These are phyloP conservation scores for Aspergillus arachidicola DNA, from an alignment of 2,329 filamentous ascomycete genomes.

Conservation along the genomic window DNA sequence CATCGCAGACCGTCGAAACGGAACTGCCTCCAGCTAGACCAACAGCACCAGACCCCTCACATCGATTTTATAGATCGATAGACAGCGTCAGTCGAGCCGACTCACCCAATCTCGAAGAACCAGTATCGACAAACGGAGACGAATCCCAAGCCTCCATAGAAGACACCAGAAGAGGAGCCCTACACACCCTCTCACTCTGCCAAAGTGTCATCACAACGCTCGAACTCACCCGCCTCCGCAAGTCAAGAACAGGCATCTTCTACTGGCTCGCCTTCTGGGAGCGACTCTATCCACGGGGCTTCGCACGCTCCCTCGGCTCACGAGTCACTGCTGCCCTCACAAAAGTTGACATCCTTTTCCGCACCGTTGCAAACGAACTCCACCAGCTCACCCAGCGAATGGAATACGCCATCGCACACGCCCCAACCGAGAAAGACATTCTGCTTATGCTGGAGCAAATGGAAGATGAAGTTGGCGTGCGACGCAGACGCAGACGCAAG, in stretches of 20 bases:
- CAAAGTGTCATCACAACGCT: slow-evolving; percentile 30
- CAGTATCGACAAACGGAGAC: background rate
- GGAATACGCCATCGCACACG: slow-evolving; percentile 19
- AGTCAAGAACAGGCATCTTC: slow-evolving; percentile 30
- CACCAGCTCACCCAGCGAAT: slow-evolving; percentile 25
- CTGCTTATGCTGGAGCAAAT: slow-evolving; percentile 26
- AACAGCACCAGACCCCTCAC: slow-evolving; percentile 4
- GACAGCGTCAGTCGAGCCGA: slow-evolving; percentile 6
- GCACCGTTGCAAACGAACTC: slow-evolving; percentile 27
- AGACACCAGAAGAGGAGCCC: slow-evolving; percentile 25
- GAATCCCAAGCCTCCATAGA: slow-evolving; percentile 12
- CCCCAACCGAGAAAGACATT: slow-evolving; percentile 26
- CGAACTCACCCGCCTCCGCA: slow-evolving; percentile 34
- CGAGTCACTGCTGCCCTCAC: slow-evolving; percentile 19
- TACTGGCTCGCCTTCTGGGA: slow-evolving; percentile 35
- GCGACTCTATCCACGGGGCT: slow-evolving; percentile 25
- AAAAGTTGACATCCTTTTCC: slow-evolving; percentile 31
- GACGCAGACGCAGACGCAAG: slow-evolving; percentile 25
- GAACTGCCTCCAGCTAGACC: slow-evolving; percentile 4
- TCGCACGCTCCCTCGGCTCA: slow-evolving; percentile 19
- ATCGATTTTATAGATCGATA: slow-evolving; percentile 20
- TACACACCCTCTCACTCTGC: slow-evolving; percentile 29
- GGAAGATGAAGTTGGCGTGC: slow-evolving; percentile 27
- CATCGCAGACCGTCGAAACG: background rate
- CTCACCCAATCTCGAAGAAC: background rate